These are phyloP conservation scores for Globisporangium radiosum DNA, from an alignment of 352 stramenopile genomes.

Conservation along the genomic window DNA sequence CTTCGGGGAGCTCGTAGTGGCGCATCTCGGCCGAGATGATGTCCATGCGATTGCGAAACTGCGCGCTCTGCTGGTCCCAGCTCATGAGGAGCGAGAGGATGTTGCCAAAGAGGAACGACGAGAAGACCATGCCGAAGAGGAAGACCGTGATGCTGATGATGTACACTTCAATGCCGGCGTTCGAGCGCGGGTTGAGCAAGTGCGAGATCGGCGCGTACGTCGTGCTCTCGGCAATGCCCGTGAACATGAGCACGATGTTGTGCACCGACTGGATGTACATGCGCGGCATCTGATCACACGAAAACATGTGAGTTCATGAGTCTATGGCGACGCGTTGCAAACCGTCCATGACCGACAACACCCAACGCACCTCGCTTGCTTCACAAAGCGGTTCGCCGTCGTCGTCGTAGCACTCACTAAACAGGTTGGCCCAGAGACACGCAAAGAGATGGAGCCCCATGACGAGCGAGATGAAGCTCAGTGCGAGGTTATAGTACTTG, in stretches of 20 bases:
- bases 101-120: conserved; percentile 75
- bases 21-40: conserved; percentile 80
- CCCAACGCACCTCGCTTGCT: conserved; percentile 23
- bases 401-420: conserved; percentile 50
- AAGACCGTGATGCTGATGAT: conserved; percentile 64
- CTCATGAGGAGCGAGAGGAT: conserved; percentile 72
- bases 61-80: conserved; percentile 74
- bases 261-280: conserved; percentile 77
- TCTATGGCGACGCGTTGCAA: too few relatives aligned
- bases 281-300: conserved; percentile 23
- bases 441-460: conserved; percentile 68
- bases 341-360: background rate
- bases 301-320: background rate
- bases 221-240: conserved; percentile 62
- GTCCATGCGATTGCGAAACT: conserved; percentile 82
- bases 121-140: conserved; percentile 59
- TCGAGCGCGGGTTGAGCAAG: conserved; percentile 30
- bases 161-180: conserved; percentile 49
- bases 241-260: conserved; percentile 77
- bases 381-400: conserved; percentile 26
- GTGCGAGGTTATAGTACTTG: conserved; percentile 79
- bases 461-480: conserved; percentile 59
- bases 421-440: conserved; percentile 65
- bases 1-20: conserved; percentile 72
- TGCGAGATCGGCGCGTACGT: conserved; percentile 51